These are phyloP conservation scores for Antitrichia curtipendula DNA, from an alignment of 225 moss, liverwort and hornwort species.

Conservation along the genomic window DNA sequence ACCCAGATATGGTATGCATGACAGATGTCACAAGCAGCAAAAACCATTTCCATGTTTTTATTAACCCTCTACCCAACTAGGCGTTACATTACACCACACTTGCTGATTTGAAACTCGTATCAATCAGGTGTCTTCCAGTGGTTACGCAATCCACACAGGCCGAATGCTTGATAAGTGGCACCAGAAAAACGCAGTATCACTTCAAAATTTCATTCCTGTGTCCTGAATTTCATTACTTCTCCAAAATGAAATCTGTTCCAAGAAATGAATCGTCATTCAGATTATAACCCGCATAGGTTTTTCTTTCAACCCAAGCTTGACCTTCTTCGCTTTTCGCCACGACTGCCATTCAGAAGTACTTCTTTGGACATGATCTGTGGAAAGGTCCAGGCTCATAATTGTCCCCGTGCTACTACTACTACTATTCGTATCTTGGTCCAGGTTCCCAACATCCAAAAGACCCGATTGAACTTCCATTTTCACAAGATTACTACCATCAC, in stretches of 20 bases:
- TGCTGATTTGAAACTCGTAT: background rate
- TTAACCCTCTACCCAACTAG: background rate
- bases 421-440: background rate
- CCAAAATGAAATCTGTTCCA: background rate
- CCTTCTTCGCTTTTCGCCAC: slow-evolving; percentile 34
- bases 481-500: background rate
- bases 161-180: background rate
- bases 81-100: background rate
- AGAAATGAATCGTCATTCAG: background rate
- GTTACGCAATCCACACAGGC: background rate
- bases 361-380: slow-evolving; percentile 25
- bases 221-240: background rate
- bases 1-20: background rate
- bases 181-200: background rate
- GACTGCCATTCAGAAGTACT: slow-evolving; percentile 35
- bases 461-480: background rate
- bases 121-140: background rate
- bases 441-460: background rate
- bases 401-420: background rate
- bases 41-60: background rate
- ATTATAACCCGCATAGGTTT: slow-evolving; percentile 12
- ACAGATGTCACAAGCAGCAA: background rate
- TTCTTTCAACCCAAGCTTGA: slow-evolving; percentile 13
- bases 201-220: background rate
- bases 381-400: background rate